Percentiles rank a stretch among this genome's conserved stretches.
Conservation (phyloP, 176 grass and related monocot species). For the Secale cereale region DNA sequence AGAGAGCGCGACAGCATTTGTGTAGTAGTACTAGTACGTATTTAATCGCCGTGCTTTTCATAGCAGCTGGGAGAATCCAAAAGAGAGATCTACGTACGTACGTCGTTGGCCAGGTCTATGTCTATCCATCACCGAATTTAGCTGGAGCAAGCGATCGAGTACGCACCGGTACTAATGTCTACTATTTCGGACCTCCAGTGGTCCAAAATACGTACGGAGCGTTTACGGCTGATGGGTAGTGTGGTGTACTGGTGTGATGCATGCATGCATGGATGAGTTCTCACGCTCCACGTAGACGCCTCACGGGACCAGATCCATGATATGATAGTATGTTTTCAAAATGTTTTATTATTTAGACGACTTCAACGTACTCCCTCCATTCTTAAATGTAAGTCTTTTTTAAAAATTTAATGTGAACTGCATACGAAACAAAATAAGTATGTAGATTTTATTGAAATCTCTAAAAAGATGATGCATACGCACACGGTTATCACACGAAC, state of each 20-base stretch:
- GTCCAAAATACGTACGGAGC: constrained; percentile 5
- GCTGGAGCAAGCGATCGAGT: not conserved
- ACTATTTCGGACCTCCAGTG: not conserved
- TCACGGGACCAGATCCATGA: no score
- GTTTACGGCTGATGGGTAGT: constrained; percentile 8
- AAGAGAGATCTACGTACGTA: not conserved
- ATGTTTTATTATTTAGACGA: no score
- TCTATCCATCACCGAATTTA: constrained; percentile 7
- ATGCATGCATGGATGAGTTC: no score
- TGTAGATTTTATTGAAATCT: no score
- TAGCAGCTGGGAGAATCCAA: not conserved
- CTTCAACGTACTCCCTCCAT: no score
- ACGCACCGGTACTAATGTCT: not conserved
- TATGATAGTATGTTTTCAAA: no score
- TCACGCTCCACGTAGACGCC: no score
- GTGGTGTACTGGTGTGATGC: not conserved
- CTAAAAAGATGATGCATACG: no score
- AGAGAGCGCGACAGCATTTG: not conserved
- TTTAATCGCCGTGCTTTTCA: constrained; percentile 4
- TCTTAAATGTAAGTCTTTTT: no score
- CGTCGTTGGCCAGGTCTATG: constrained; percentile 12
- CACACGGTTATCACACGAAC: no score
- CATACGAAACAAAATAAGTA: no score
- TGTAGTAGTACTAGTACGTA: not conserved
- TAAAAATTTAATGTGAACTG: no score